Percentiles rank a stretch among this genome's conserved stretches.
Evolutionary conservation across 2,329 filamentous ascomycete species (phyloP).

Genomic region (Calonectria hawksworthii): DNA sequence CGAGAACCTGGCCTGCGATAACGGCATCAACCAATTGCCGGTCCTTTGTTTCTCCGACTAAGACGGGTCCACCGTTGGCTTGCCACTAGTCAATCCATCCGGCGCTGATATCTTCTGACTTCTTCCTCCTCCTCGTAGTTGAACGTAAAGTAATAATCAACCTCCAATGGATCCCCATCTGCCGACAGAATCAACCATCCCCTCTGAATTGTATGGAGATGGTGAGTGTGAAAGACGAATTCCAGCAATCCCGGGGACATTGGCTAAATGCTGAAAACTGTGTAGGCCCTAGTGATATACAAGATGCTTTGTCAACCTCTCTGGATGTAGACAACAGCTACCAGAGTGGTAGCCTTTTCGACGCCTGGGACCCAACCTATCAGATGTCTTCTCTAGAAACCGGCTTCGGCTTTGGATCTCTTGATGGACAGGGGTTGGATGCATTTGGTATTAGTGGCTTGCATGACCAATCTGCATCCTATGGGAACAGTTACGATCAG

Average conservation of each 20-base stretch:
- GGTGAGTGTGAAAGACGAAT: not conserved
- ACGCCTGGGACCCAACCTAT: not conserved
- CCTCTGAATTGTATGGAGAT: not conserved
- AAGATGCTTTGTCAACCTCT: not conserved
- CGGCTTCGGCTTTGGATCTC: not conserved
- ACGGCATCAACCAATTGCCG: not conserved
- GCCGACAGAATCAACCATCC: not conserved
- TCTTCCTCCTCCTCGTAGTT: not conserved
- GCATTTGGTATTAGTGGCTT: not conserved
- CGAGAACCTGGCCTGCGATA: not conserved
- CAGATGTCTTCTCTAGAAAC: not conserved
- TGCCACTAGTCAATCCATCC: not conserved
- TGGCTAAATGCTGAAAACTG: not conserved
- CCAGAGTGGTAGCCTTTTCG: not conserved
- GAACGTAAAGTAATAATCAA: not conserved
- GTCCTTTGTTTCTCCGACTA: conserved; percentile 3
- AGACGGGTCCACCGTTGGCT: not conserved
- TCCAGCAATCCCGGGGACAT: not conserved
- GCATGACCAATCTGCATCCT: not conserved
- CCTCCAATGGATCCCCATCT: not conserved
- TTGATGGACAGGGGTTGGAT: not conserved
- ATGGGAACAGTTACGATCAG: not conserved
- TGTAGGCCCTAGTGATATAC: not conserved
- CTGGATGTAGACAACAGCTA: not conserved
- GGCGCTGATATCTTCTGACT: not conserved